Conservation (phyloP, 2,329 filamentous ascomycete species). For the Penicillium olsonii region DNA sequence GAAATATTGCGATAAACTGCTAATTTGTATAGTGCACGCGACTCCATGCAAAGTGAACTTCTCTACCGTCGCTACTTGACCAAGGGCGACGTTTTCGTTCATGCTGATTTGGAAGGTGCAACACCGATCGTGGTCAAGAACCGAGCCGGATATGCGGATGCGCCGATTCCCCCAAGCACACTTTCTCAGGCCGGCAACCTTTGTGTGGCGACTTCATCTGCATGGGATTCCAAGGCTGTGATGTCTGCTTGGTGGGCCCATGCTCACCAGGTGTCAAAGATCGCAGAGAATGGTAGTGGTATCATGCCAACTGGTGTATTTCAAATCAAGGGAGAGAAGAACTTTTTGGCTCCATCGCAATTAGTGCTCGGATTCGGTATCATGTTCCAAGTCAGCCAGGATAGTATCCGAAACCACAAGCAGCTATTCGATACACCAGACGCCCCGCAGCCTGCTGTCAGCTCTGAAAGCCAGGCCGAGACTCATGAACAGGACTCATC, state of each 20-base stretch:
- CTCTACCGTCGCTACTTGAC: conserved; percentile 84
- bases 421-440: conserved; percentile 58
- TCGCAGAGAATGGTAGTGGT: conserved; percentile 74
- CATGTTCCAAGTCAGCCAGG: conserved; percentile 84
- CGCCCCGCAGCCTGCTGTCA: neutral
- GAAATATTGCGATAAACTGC: neutral
- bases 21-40: conserved; percentile 61
- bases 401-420: conserved; percentile 77
- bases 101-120: conserved; percentile 84
- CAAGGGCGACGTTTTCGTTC: conserved; percentile 88
- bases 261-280: conserved; percentile 87
- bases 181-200: conserved; percentile 86
- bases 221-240: conserved; percentile 94
- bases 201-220: conserved; percentile 79
- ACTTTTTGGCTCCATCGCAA: conserved; percentile 84
- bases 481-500: conserved; percentile 20
- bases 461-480: conserved; percentile 27
- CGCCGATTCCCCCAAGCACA: conserved; percentile 87
- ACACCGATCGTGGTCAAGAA: conserved; percentile 90
- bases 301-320: conserved; percentile 75
- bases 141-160: conserved; percentile 71
- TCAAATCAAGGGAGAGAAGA: conserved; percentile 81
- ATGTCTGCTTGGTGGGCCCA: conserved; percentile 97
- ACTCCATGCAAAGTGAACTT: conserved; percentile 85
- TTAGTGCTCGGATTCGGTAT: conserved; percentile 84